phyloP scores from a whole-genome alignment of 2,329 filamentous ascomycete species.

The Scedosporium dehoogii region DNA sequence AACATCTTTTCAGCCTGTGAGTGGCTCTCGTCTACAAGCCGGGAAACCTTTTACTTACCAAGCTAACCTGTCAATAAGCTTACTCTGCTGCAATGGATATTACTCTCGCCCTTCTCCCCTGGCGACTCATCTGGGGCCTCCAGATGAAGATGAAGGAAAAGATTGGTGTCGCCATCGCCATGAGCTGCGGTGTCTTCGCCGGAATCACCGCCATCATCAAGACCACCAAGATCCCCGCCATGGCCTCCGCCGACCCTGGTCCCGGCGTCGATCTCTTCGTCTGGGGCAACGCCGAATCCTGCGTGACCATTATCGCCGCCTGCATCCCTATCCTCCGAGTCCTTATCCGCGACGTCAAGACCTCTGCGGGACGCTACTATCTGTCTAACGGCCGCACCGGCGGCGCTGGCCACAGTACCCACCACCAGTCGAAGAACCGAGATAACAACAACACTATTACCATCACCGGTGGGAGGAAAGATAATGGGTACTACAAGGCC shows the following conservation, averaged over 20 bases:
- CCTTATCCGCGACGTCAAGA: slow-evolving; percentile 11
- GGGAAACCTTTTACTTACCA: no score
- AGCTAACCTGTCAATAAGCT: slow-evolving; percentile 11
- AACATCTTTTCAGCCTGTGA: slow-evolving; percentile 12
- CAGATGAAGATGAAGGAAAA: slow-evolving; percentile 30
- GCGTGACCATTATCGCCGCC: slow-evolving; percentile 14
- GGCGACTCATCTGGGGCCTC: slow-evolving; percentile 28
- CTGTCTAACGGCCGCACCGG: slow-evolving; percentile 5
- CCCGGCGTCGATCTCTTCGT: slow-evolving; percentile 13
- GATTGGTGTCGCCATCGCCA: slow-evolving; percentile 27
- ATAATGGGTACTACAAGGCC: background rate
- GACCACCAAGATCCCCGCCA: slow-evolving; percentile 16
- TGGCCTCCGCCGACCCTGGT: slow-evolving; percentile 5
- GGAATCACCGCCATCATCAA: slow-evolving; percentile 22
- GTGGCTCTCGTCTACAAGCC: background rate
- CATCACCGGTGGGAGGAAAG: background rate
- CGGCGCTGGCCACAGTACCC: background rate
- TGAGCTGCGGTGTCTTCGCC: slow-evolving; percentile 32
- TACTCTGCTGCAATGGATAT: slow-evolving; percentile 29
- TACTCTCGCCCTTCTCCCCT: slow-evolving; percentile 27
- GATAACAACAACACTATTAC: slow-evolving; percentile 4
- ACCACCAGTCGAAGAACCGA: slow-evolving; percentile 2
- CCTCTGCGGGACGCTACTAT: slow-evolving; percentile 10
- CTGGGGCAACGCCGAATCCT: slow-evolving; percentile 13
- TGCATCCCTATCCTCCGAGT: slow-evolving; percentile 15